These are phyloP conservation scores for Microcera coccophila DNA, from an alignment of 2,329 filamentous ascomycete species.

Conservation along the genomic window DNA sequence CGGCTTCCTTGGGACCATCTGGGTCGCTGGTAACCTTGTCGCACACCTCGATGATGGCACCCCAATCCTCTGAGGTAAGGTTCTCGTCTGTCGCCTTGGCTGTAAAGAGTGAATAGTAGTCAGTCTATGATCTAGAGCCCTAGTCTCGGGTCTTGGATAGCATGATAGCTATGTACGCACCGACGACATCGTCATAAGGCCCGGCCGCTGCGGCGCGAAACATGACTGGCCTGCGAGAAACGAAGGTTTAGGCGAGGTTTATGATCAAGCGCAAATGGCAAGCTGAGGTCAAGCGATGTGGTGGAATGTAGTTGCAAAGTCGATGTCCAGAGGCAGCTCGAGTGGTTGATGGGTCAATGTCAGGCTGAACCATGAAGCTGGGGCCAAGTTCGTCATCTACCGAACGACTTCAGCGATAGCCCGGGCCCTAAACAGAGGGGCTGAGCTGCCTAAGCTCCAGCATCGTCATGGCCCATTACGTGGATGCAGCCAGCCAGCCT, in stretches of 20 bases:
- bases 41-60: constrained; percentile 61
- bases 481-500: neutral
- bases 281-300: neutral
- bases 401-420: neutral
- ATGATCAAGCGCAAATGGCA: neutral
- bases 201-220: constrained; percentile 55
- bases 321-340: neutral
- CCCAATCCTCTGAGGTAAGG: constrained; percentile 76
- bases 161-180: constrained; percentile 38
- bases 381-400: constrained; percentile 18
- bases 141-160: neutral
- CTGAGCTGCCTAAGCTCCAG: constrained; percentile 13
- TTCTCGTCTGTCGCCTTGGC: constrained; percentile 93
- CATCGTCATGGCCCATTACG: constrained; percentile 1
- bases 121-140: neutral
- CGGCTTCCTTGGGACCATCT: constrained; percentile 72
- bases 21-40: constrained; percentile 53
- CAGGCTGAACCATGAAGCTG: neutral
- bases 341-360: neutral
- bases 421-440: constrained; percentile 11
- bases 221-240: constrained; percentile 40
- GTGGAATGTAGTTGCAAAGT: neutral
- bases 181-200: constrained; percentile 58
- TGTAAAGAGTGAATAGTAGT: constrained; percentile 32
- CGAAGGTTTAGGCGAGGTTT: too few relatives aligned